Evolutionary conservation across 176 grass and related monocot species (phyloP), one percentile per base, ranked within the genome.

Genomic region (Raddia guianensis): DNA sequence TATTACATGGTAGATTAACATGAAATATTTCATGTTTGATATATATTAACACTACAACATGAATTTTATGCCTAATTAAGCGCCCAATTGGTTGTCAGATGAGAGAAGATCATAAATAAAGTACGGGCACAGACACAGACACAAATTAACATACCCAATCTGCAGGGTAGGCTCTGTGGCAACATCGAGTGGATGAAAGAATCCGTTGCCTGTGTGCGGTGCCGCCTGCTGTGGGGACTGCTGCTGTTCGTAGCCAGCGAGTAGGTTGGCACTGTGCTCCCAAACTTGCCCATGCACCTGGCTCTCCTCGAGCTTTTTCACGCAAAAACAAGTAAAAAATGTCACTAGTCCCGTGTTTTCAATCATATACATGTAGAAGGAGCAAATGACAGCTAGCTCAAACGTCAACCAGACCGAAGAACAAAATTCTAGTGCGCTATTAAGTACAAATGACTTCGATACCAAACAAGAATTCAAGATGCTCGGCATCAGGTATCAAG

Each of bases 131-230:
- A 9, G 14, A 2, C 59, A n/a, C 16, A 9, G 14, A 2, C 19
- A 11, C 4, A 12, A 1, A 50, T 58, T 53, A 49, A 56, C 73
- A 8, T 84, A 99, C 96, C 92, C 96, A 5, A 95, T 93, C 59
- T 99, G 96, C 69, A 99, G 84, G 19, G 90, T 91, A 12, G 96
- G 96, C 78, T 99, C 90, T 32, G 90, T 51, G 58, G 72, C 60
- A 16, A 52, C 84, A 12, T 95, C 90, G 58, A 99, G 84, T 7
- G 82, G 90, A 47, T 99, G 90, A 12, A 91, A 99, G 90, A 99
- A 93, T 37, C 86, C 88, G 60, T 95, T 95, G 50, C 86, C 89
- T 20, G 57, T 35, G 48, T 85, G 91, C 65, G 72, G 85, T 13
- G 74, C 63, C 34, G 84, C 73, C 76, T 91, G 78, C 55, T 91